phyloP scores from a whole-genome alignment of 257 asterid species.

The Fraxinus pennsylvanica region DNA sequence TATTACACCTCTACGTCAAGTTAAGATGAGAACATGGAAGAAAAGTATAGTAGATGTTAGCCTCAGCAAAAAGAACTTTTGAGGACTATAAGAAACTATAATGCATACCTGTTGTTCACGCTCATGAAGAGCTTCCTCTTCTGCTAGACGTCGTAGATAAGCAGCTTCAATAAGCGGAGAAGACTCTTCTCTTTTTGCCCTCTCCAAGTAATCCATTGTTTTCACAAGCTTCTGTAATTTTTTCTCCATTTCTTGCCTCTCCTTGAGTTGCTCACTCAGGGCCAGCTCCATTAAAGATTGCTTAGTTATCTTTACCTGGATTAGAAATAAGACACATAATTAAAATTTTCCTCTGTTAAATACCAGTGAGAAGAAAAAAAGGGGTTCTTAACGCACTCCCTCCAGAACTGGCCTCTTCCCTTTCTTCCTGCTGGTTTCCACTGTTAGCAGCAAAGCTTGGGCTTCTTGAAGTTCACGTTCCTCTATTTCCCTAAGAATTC shows the following conservation, averaged over 20 bases:
- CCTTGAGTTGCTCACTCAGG: conserved; percentile 72
- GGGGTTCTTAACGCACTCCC: conserved; percentile 55
- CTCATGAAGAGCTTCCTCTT: conserved; percentile 67
- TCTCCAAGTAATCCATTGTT: conserved; percentile 84
- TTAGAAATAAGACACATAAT: conserved; percentile 11
- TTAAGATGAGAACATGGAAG: conserved; percentile 6
- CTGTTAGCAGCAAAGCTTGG: conserved; percentile 61
- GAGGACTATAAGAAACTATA: conserved; percentile 6
- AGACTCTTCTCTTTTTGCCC: conserved; percentile 94
- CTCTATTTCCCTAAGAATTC: conserved; percentile 82
- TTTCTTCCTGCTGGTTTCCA: conserved; percentile 71
- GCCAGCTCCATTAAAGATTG: conserved; percentile 71
- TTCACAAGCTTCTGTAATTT: conserved; percentile 71
- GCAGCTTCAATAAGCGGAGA: conserved; percentile 72
- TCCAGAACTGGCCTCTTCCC: conserved; percentile 72
- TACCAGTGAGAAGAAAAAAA: background rate
- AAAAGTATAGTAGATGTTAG: background rate
- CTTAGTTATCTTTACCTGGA: conserved; percentile 78
- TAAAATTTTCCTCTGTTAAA: background rate
- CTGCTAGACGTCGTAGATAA: conserved; percentile 57
- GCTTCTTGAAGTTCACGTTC: conserved; percentile 91
- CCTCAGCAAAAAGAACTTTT: background rate
- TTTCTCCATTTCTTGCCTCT: conserved; percentile 88
- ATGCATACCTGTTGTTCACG: conserved; percentile 72
- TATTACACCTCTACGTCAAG: background rate